These are phyloP conservation scores for Cornus suecica DNA, from an alignment of 148 eudicot species.

Conservation along the genomic window DNA sequence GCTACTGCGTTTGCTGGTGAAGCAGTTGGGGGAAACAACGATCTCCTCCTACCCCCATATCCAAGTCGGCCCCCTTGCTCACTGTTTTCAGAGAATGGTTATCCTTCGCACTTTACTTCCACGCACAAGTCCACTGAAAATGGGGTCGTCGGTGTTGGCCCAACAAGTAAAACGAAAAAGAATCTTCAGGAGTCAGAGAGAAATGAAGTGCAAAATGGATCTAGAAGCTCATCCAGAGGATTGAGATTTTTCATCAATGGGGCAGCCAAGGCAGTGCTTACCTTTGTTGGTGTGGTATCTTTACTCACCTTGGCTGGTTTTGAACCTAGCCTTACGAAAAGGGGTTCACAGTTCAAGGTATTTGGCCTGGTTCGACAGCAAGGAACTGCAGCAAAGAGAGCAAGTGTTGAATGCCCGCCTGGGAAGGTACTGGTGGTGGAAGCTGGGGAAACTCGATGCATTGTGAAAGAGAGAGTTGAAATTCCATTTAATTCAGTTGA, in stretches of 20 bases:
- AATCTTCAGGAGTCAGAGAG: constrained; percentile 19
- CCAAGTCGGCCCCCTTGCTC: constrained; percentile 50
- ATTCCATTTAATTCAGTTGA: constrained; percentile 66
- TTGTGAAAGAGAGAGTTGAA: constrained; percentile 96
- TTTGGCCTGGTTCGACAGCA: constrained; percentile 30
- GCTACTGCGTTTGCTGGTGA: constrained; percentile 79
- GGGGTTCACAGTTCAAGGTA: constrained; percentile 39
- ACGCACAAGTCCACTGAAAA: constrained; percentile 45
- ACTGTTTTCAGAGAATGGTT: constrained; percentile 35
- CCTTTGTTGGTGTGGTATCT: constrained; percentile 70
- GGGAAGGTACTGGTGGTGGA: constrained; percentile 74
- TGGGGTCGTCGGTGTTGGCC: constrained; percentile 27
- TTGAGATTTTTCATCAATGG: constrained; percentile 46
- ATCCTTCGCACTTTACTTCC: constrained; percentile 32
- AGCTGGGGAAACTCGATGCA: constrained; percentile 62
- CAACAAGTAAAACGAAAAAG: constrained; percentile 6
- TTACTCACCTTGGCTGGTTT: constrained; percentile 77
- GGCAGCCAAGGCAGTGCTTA: constrained; percentile 65
- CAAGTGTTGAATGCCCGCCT: constrained; percentile 49
- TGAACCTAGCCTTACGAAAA: constrained; percentile 57
- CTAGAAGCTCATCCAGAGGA: constrained; percentile 39
- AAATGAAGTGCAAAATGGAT: constrained; percentile 19
- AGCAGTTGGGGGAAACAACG: constrained; percentile 63
- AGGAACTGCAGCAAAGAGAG: constrained; percentile 25
- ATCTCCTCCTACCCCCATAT: constrained; percentile 78